Percentiles rank a stretch among this genome's conserved stretches.
Evolutionary conservation across 176 grass and related monocot species (phyloP).

Genomic region (Bolboschoenus planiculmis): DNA sequence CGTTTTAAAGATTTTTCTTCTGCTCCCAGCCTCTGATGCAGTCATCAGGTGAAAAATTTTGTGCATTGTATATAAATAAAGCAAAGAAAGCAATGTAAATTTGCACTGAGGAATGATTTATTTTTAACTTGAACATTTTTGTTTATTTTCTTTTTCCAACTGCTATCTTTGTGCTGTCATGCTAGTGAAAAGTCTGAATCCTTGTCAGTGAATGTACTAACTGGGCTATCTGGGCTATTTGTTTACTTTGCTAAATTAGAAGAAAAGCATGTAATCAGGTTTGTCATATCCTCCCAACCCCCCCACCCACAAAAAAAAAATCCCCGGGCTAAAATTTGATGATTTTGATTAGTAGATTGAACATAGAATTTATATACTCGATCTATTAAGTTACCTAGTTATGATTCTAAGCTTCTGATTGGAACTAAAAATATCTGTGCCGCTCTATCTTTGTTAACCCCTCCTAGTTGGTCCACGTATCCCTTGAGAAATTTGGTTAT

Average conservation of each 20-base stretch:
- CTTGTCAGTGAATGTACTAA: neutral
- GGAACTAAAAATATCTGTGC: neutral
- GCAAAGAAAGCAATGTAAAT: neutral
- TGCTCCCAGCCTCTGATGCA: neutral
- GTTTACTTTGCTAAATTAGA: neutral
- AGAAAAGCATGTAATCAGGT: too few species aligned
- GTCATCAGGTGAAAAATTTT: neutral
- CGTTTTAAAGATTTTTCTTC: neutral
- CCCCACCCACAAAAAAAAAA: too few species aligned
- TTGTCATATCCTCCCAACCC: too few species aligned
- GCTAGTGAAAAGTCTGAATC: neutral
- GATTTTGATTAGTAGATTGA: too few species aligned
- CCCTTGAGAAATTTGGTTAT: neutral
- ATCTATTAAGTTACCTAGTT: neutral
- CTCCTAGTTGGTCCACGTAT: neutral
- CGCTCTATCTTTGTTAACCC: neutral
- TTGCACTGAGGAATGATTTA: neutral
- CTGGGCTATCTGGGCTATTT: neutral
- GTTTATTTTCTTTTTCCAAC: neutral
- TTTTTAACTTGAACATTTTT: neutral
- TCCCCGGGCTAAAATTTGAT: too few species aligned
- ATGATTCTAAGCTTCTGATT: neutral
- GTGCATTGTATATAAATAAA: conserved; percentile 1
- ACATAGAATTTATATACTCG: too few species aligned
- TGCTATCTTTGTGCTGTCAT: neutral